phyloP scores from a whole-genome alignment of 352 stramenopile species.

The Phytopythium chamaehyphon region DNA sequence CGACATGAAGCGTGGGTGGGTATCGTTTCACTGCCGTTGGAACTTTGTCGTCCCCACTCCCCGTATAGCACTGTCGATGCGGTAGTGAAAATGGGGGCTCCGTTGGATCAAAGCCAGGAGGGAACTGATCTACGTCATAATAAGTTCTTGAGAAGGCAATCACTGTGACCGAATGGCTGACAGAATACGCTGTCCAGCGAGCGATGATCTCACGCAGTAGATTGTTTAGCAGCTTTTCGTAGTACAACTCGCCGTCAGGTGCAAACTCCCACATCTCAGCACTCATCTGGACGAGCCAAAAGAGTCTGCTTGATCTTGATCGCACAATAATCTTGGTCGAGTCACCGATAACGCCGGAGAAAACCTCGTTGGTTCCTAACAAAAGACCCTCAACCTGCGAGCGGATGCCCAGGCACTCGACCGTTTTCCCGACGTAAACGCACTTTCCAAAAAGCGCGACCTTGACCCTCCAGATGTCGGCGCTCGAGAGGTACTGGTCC shows the following conservation, averaged over 20 bases:
- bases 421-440: constrained; percentile 71
- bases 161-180: constrained; percentile 90
- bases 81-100: constrained; percentile 40
- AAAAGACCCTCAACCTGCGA: constrained; percentile 91
- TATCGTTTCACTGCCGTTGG: constrained; percentile 15
- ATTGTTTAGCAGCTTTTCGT: constrained; percentile 86
- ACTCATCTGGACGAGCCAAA: constrained; percentile 98
- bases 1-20: constrained; percentile 58
- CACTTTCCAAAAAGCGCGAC: constrained; percentile 71
- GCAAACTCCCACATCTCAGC: constrained; percentile 93
- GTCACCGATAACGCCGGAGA: constrained; percentile 92
- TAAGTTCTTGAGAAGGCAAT: constrained; percentile 90
- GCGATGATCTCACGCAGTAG: constrained; percentile 71
- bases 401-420: constrained; percentile 73
- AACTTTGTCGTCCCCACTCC: neutral
- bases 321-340: constrained; percentile 96
- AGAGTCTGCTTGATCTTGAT: constrained; percentile 93
- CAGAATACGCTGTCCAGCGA: constrained; percentile 82
- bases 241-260: constrained; percentile 85
- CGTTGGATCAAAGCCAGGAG: constrained; percentile 42
- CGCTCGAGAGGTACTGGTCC: constrained; percentile 89
- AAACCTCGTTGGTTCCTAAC: constrained; percentile 52
- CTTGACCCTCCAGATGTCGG: constrained; percentile 89
- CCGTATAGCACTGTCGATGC: constrained; percentile 31
- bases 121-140: constrained; percentile 76